These are phyloP conservation scores for Pseudocohnilembus persalinus DNA, from an alignment of 169 alveolate species.

Conservation along the genomic window DNA sequence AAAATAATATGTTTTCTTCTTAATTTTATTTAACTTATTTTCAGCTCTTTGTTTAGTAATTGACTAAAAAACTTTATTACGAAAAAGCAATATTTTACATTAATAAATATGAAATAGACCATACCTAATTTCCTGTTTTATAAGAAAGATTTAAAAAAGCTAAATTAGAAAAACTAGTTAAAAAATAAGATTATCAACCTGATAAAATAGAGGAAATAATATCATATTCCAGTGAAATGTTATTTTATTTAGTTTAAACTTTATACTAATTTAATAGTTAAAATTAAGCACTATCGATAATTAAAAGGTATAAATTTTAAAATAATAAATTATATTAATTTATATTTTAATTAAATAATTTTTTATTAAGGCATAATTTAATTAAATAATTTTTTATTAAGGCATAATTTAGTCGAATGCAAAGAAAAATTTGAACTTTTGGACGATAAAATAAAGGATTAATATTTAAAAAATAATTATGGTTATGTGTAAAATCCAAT, in stretches of 20 bases:
- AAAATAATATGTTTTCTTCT: too few relatives aligned
- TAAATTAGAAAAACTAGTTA: conserved; percentile 14
- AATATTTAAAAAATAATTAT: background rate
- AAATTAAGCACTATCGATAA: conserved; percentile 12
- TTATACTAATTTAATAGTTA: background rate
- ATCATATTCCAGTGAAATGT: background rate
- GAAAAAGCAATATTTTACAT: background rate
- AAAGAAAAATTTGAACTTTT: conserved; percentile 3
- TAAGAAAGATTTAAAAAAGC: conserved; percentile 9
- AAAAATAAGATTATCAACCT: background rate
- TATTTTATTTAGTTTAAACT: conserved; percentile 4
- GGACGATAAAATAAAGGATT: background rate
- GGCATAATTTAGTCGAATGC: conserved; percentile 2
- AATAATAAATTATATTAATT: conserved; percentile 18
- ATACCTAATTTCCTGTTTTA: conserved; percentile 7
- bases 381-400: background rate
- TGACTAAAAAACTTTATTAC: background rate
- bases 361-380: conserved; percentile 6
- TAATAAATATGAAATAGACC: background rate
- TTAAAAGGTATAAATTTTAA: conserved; percentile 23
- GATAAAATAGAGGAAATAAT: conserved; percentile 18
- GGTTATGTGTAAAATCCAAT: conserved; percentile 16
- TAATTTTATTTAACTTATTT: too few relatives aligned
- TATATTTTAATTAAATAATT: background rate
- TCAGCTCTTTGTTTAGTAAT: background rate